Percentiles rank a stretch among this genome's conserved stretches.
Conservation (phyloP, 1,139 yeast species). For the Geotrichum citri-aurantii region DNA sequence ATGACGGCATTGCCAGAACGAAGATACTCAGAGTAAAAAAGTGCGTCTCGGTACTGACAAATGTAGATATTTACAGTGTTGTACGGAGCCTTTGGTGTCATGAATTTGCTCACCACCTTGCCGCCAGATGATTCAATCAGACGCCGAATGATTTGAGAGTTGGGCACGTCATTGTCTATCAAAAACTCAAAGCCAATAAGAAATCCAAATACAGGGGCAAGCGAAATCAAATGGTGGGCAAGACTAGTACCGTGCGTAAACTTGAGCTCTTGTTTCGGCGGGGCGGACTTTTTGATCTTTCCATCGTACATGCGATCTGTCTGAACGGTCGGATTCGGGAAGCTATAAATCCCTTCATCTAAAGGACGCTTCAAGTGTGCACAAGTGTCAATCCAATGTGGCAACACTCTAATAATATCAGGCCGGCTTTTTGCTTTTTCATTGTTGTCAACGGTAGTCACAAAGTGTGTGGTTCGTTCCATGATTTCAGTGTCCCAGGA, state of each 20-base stretch:
- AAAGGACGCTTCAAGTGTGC: conserved; percentile 48
- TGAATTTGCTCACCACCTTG: conserved; percentile 13
- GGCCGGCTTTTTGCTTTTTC: conserved; percentile 1
- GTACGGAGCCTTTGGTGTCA: conserved; percentile 32
- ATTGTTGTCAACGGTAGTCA: conserved; percentile 44
- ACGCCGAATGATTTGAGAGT: conserved; percentile 32
- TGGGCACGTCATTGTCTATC: conserved; percentile 10
- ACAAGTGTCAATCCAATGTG: conserved; percentile 68
- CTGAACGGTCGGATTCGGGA: conserved; percentile 5
- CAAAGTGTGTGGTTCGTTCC: conserved; percentile 69
- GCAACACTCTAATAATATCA: conserved; percentile 55
- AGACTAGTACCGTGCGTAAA: not conserved
- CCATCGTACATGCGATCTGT: not conserved
- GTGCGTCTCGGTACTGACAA: conserved; percentile 59
- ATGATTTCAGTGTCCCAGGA: conserved; percentile 58
- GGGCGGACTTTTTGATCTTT: conserved; percentile 5
- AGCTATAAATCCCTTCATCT: conserved; percentile 38
- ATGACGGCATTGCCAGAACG: conserved; percentile 9
- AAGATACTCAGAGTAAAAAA: conserved; percentile 40
- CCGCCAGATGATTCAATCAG: conserved; percentile 30
- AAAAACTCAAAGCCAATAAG: conserved; percentile 23
- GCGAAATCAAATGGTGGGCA: not conserved
- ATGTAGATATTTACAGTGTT: conserved; percentile 48
- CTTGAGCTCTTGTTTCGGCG: not conserved
- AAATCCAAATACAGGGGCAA: not conserved